Evolutionary conservation across 495 filamentous ascomycete species (phyloP).

Genomic region (Daldinia grandis): DNA sequence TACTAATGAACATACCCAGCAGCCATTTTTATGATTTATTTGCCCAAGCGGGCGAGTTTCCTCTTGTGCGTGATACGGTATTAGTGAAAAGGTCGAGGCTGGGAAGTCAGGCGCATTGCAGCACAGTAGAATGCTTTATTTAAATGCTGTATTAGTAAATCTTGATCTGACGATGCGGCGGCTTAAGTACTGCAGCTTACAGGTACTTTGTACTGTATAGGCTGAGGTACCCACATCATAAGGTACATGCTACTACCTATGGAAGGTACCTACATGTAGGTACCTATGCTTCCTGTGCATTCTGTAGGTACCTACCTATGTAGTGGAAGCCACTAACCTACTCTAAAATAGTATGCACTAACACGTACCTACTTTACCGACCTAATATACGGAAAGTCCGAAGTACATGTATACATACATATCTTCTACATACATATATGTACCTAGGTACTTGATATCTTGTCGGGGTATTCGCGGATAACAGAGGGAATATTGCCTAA

Average conservation of each 20-base stretch:
- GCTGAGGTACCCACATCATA: too few relatives aligned
- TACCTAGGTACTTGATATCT: constrained; percentile 5
- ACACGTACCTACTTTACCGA: not conserved
- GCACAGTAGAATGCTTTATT: not conserved
- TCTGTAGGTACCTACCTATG: too few relatives aligned
- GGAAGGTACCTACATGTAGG: not conserved
- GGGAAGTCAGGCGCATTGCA: constrained; percentile 12
- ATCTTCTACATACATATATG: too few relatives aligned
- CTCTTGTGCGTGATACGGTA: not conserved
- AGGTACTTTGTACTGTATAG: not conserved
- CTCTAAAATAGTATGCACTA: not conserved
- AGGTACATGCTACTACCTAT: too few relatives aligned
- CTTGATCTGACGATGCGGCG: not conserved
- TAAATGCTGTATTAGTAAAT: not conserved
- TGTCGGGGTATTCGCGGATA: constrained; percentile 8
- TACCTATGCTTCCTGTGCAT: not conserved
- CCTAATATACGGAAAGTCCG: not conserved
- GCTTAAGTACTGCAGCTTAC: not conserved
- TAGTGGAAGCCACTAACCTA: not conserved
- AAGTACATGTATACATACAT: not conserved
- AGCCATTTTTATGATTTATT: constrained; percentile 39
- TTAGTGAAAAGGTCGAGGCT: not conserved
- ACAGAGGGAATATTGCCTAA: not conserved
- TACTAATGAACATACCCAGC: constrained; percentile 28
- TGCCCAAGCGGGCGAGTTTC: constrained; percentile 23